A percentile compares a stretch with the other conserved stretches of the same genome.
phyloP scores from a whole-genome alignment of 805 yeast genomes.

The Priceomyces haplophilus region DNA sequence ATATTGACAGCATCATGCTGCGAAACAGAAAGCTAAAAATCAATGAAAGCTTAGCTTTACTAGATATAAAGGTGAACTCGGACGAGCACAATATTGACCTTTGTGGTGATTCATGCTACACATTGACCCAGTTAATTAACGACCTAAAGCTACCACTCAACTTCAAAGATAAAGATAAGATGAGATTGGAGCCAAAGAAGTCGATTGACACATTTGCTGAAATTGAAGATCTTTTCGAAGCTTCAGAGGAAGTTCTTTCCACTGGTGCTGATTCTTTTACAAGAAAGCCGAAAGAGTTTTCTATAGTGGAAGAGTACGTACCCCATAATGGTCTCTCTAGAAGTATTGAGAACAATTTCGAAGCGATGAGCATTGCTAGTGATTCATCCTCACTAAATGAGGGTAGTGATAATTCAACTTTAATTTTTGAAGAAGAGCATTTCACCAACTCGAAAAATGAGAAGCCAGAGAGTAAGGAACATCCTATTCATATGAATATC shows the following conservation, averaged over 20 bases:
- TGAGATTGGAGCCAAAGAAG: conserved; percentile 33
- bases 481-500: conserved; percentile 27
- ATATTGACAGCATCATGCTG: conserved; percentile 17
- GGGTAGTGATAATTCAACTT: conserved; percentile 5
- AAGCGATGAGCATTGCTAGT: conserved; percentile 1
- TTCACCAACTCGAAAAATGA: conserved; percentile 11
- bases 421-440: conserved; percentile 26
- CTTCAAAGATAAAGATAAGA: conserved; percentile 60
- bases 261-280: too few relatives aligned
- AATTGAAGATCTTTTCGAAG: conserved; percentile 14
- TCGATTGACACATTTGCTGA: conserved; percentile 41
- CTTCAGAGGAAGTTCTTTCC: background rate
- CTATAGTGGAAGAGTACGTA: conserved; percentile 21
- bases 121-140: conserved; percentile 61
- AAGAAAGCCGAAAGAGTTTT: background rate
- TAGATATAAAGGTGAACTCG: conserved; percentile 47
- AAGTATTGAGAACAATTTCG: conserved; percentile 2
- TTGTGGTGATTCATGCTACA: conserved; percentile 84
- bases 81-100: conserved; percentile 50
- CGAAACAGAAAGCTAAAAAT: conserved; percentile 19
- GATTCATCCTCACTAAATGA: conserved; percentile 2
- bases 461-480: conserved; percentile 6
- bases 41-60: conserved; percentile 20
- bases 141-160: conserved; percentile 70
- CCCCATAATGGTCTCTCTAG: conserved; percentile 3